Base-by-base conservation (phyloP, 768 basidiomycete genomes). In the Agaricus blazei region DNA sequence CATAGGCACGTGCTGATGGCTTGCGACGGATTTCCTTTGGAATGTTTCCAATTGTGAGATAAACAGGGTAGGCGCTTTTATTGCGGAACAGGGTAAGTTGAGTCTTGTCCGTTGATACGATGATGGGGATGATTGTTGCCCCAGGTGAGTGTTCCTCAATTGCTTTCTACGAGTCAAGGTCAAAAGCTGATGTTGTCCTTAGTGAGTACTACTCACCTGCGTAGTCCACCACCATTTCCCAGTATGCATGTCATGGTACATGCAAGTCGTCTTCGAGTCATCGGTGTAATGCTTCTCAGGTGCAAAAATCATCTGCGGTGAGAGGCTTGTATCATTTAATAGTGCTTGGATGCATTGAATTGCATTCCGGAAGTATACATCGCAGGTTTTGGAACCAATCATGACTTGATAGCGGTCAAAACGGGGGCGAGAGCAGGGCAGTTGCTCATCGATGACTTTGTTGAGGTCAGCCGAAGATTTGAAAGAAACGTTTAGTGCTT, bases 221-320 rank as follows among this genome's bases (percentile, higher is more conserved):
- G 68, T 72, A 9, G 47, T 46, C 78, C 78, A 80, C 80, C 78
- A 80, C 80, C 80, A 82, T 45, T 71, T 68, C 0, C 73, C 76
- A 0, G 76, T 80, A 41, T 78, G 66, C 70, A 80, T 72, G 44
- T 80, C 76, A 59, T 70, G 64, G 54, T 70, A 78, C 0, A 76
- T 14, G 0, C 68, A 54, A 0, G 54, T 42, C 1, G 44, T 67
- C 8, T 63, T 27, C 6, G 66, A 63, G 0, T 47, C 58, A 54
- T 75, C 72, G 0, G 59, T 34, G 53, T 69, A 78, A 45, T 76
- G 75, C 2, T 62, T 56, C 54, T 76, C 75, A 0, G 75, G 76
- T 1, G 52, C 56, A 50, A 72, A 64, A 2, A 65, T 54, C 0
- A 77, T 63, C 28, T 70, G 58, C 0, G 29, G 50, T 0, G 65